phyloP scores from a whole-genome alignment of 495 filamentous ascomycete species.

The Penicillium angulare region DNA sequence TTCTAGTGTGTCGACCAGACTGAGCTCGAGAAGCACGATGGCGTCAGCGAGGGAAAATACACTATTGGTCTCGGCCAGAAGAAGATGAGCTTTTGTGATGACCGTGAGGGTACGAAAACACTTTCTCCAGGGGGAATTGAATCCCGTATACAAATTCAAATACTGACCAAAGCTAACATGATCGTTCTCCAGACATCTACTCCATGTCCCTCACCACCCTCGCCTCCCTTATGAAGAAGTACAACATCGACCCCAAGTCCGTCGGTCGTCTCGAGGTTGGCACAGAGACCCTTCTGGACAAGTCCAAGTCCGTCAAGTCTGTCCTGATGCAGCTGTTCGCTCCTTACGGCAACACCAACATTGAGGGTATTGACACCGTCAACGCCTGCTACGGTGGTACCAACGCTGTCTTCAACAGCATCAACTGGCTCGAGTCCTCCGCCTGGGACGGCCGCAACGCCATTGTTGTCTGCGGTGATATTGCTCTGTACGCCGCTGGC shows the following conservation, averaged over 20 bases:
- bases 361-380: conserved; percentile 94
- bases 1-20: conserved; percentile 90
- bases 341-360: conserved; percentile 79
- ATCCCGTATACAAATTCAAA: not conserved
- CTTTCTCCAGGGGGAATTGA: not conserved
- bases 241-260: conserved; percentile 84
- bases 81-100: conserved; percentile 99
- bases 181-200: conserved; percentile 99
- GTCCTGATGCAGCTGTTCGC: conserved; percentile 97
- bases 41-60: conserved; percentile 91
- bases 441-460: conserved; percentile 96
- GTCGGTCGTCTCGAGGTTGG: conserved; percentile 96
- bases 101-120: conserved; percentile 74
- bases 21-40: conserved; percentile 98
- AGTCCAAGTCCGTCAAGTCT: conserved; percentile 99
- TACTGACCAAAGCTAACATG: no score
- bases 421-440: conserved; percentile 98
- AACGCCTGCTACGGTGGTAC: conserved; percentile 99
- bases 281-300: conserved; percentile 97
- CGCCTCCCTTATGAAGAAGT: conserved; percentile 87
- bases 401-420: conserved; percentile 93
- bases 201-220: conserved; percentile 87
- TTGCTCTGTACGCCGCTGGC: conserved; percentile 97
- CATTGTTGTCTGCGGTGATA: conserved; percentile 92
- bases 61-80: conserved; percentile 99